Percentiles rank a stretch among this genome's conserved stretches.
Evolutionary conservation across 768 basidiomycete species (phyloP).

Genomic region (Glaciozyma martinii): DNA sequence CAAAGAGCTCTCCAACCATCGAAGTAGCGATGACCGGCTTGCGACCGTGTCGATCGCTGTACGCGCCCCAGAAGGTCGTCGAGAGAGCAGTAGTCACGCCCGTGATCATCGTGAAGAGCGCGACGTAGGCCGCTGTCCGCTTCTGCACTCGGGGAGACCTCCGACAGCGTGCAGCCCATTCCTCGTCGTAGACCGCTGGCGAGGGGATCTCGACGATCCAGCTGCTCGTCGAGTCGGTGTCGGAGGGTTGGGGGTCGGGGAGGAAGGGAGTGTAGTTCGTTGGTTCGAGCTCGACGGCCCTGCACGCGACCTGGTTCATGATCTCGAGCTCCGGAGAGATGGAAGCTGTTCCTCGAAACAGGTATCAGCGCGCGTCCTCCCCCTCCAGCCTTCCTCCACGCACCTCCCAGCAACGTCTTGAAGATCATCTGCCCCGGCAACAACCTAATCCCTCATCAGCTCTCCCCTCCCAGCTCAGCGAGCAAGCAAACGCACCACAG

Average conservation of each 20-base stretch:
- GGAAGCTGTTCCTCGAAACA: neutral
- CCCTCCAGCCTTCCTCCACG: neutral
- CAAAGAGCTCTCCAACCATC: neutral
- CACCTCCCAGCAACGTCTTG: no score
- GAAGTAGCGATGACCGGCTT: conserved; percentile 2
- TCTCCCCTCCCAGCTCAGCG: no score
- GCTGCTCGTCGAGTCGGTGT: no score
- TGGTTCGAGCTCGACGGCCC: neutral
- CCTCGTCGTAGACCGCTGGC: neutral
- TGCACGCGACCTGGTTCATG: conserved; percentile 8
- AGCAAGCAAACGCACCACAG: neutral
- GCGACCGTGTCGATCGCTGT: conserved; percentile 2
- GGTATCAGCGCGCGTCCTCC: neutral
- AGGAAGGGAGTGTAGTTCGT: neutral
- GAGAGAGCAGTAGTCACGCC: conserved; percentile 8
- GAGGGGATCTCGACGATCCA: neutral
- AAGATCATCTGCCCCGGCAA: no score
- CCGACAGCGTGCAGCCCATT: conserved; percentile 11
- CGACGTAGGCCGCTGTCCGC: neutral
- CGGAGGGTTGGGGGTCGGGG: no score
- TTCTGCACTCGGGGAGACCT: conserved; percentile 3
- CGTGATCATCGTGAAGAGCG: neutral
- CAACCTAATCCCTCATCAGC: neutral
- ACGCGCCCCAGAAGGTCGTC: conserved; percentile 15
- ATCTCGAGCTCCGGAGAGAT: neutral